Conservation (phyloP, 2,329 filamentous ascomycete genomes). For the Penicillium sp. region DNA sequence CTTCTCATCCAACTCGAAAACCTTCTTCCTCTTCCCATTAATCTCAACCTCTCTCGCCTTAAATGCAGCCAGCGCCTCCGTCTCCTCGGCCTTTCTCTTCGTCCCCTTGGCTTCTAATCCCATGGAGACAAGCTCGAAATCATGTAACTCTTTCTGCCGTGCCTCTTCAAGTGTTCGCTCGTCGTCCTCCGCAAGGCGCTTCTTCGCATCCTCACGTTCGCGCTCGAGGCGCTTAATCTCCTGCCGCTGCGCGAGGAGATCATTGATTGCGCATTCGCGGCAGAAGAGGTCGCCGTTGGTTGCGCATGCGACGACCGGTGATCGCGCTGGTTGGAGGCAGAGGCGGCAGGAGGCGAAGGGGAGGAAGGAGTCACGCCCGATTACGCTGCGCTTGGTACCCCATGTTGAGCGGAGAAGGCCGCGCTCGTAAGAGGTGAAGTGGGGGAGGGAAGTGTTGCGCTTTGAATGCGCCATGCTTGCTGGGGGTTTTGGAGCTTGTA, state of each 20-base stretch:
- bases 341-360: slow-evolving; percentile 86
- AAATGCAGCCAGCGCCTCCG: slow-evolving; percentile 26
- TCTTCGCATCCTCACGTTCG: slow-evolving; percentile 59
- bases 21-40: slow-evolving; percentile 63
- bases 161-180: slow-evolving; percentile 67
- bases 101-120: slow-evolving; percentile 48
- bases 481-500: slow-evolving; percentile 1
- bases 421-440: slow-evolving; percentile 93
- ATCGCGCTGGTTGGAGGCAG: slow-evolving; percentile 75
- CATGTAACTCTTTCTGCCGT: slow-evolving; percentile 65
- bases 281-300: slow-evolving; percentile 86
- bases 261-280: slow-evolving; percentile 85
- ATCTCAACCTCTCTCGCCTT: slow-evolving; percentile 44
- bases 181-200: slow-evolving; percentile 61
- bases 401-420: slow-evolving; percentile 76
- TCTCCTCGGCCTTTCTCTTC: slow-evolving; percentile 32
- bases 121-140: slow-evolving; percentile 83
- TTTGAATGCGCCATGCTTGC: slow-evolving; percentile 56
- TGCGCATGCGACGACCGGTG: slow-evolving; percentile 82
- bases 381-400: slow-evolving; percentile 77
- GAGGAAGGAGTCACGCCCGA: slow-evolving; percentile 86
- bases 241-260: slow-evolving; percentile 86
- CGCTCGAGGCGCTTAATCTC: slow-evolving; percentile 82
- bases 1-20: slow-evolving; percentile 75
- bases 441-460: slow-evolving; percentile 84